Conservation (phyloP, 495 filamentous ascomycete genomes). For the Penicillium atrosanguineum region DNA sequence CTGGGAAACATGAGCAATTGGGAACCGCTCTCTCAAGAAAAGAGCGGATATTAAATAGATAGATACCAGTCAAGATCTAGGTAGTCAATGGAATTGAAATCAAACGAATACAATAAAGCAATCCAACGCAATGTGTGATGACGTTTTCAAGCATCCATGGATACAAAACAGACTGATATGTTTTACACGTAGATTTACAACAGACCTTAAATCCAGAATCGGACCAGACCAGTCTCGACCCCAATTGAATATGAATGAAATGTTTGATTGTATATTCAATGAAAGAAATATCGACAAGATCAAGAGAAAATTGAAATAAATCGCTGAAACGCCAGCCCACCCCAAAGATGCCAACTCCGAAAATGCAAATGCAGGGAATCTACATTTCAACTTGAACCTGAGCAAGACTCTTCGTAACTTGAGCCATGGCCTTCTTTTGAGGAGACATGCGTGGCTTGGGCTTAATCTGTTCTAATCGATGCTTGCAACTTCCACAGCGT, state of each 20-base stretch:
- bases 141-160: neutral
- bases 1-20: neutral
- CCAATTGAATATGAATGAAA: neutral
- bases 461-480: conserved; percentile 69
- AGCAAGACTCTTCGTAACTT: conserved; percentile 2
- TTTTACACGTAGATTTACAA: neutral
- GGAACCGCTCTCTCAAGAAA: neutral
- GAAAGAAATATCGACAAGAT: neutral
- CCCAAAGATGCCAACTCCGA: neutral
- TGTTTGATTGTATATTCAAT: too few relatives aligned
- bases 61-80: neutral
- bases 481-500: conserved; percentile 69
- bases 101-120: neutral
- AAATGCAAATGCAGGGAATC: neutral
- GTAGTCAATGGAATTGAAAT: neutral
- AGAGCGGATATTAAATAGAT: neutral
- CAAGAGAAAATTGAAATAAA: neutral
- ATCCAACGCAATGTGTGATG: neutral
- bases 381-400: neutral
- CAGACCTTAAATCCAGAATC: neutral
- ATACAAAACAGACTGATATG: neutral
- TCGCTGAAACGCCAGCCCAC: neutral
- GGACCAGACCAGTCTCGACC: neutral
- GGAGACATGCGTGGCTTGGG: conserved; percentile 64
- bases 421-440: conserved; percentile 48